Base-by-base conservation (phyloP, 176 grass and related monocot species). In the Rhynchospora breviuscula region DNA sequence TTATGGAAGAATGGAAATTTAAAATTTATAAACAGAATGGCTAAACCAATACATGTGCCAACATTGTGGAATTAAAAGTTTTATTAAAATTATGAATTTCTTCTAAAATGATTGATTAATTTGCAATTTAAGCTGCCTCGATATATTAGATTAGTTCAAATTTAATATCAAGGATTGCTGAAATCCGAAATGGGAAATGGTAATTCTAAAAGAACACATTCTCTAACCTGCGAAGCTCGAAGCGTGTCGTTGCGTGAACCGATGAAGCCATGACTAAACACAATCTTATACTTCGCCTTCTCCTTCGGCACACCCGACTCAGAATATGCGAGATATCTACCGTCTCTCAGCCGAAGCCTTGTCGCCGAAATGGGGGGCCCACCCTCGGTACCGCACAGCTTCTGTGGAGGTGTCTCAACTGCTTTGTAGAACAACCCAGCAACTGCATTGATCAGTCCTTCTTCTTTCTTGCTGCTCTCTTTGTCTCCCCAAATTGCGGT, bases 181-280 rank as follows among this genome's bases (percentile, higher is more conserved):
- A 59, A 63, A 81, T 81, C 21, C 31, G 65, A 63, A 81, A 82
- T 64, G 45, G 65, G 44, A 75, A 81, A 40, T 1, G 6, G 1
- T 45, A 67, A 26, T 49, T 65, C 33, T 17, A 22, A 63, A 12
- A 65, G 19, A 44, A 81, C 64, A 17, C 0, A 49, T 48, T 67
- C 21, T 17, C 66, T 63, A 9, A 90, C 89, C 67, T 78, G 76
- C 10, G 89, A 87, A 78, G 85, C 78, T 43, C 67, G 75, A 31
- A 85, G 78, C 45, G 49, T 73, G 86, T 97, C 94, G 54, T 83
- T 67, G 13, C 91, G 85, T 13, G 84, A 83, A 12, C 94, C 87
- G 54, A 83, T 77, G 87, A 97, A 97, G 0, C 94, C 94, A 56
- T 93, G 94, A 21, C 79, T 87, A 75, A 85, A 88, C 29, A 97